Conservation (phyloP, 2,329 filamentous ascomycete genomes). For the Claviceps sp. region DNA sequence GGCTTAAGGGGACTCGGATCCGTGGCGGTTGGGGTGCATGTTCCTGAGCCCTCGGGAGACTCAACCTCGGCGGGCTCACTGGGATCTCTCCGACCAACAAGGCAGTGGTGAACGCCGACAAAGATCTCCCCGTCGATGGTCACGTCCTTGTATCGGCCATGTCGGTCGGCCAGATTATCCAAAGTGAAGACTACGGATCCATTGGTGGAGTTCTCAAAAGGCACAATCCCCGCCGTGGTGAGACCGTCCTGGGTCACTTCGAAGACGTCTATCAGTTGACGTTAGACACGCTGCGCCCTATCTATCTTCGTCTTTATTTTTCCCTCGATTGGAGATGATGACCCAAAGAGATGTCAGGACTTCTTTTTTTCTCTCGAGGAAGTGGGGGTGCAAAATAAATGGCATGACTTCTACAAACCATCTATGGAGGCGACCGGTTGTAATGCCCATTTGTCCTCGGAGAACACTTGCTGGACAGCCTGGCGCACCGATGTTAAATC, state of each 20-base stretch:
- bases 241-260: constrained; percentile 54
- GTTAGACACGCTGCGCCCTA: not conserved
- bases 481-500: constrained; percentile 14
- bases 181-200: constrained; percentile 83
- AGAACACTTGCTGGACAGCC: constrained; percentile 35
- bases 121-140: constrained; percentile 74
- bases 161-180: constrained; percentile 71
- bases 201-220: constrained; percentile 93
- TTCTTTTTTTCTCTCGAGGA: not conserved
- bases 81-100: constrained; percentile 44
- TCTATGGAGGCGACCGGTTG: constrained; percentile 38
- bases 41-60: constrained; percentile 24
- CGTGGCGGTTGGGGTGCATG: constrained; percentile 35
- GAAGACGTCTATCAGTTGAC: constrained; percentile 54
- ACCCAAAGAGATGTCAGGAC: not conserved
- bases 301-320: not conserved
- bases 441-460: constrained; percentile 32
- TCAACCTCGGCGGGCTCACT: constrained; percentile 17
- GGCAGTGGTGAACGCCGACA: constrained; percentile 75
- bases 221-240: constrained; percentile 65
- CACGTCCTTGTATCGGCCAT: constrained; percentile 50
- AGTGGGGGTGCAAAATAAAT: not conserved
- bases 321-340: not conserved
- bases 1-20: constrained; percentile 32
- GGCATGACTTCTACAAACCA: constrained; percentile 17